Base-by-base conservation (phyloP, 345 rosid genomes). In the Eucalyptus shirleyi region DNA sequence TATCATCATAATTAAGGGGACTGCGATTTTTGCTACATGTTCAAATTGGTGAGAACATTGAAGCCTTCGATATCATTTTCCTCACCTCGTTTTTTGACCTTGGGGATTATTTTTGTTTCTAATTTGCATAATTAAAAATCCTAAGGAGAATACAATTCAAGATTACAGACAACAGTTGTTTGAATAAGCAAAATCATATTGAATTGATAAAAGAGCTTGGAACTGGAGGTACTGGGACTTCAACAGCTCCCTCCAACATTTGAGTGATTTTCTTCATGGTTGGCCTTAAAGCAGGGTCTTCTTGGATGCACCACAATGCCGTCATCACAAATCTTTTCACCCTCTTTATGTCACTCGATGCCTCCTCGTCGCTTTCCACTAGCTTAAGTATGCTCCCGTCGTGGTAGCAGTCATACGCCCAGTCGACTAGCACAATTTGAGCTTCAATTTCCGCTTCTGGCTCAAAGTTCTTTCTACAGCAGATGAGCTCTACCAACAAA, bases 401-500 rank as follows among this genome's bases (percentile, higher is more conserved):
- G n/a, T 62, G 67, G 88, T 50, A 88, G 91, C 89, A 90, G 12
- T 90, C 89, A 6, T 65, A 65, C 5, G 83, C 91, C 89, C 89
- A 88, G 30, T 88, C 77, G 19, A 88, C 47, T 5, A 90, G 72
- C n/a, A 88, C 44, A 50, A 88, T 51, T 44, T 67, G 65, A 16
- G 45, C 53, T 50, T 90, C 89, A 11, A 30, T 87, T 30, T 62
- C 53, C 47, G 8, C 42, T 62, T 83, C 88, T 3, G 50, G 42
- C 59, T 88, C 88, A 6, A 8, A 86, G 88, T 83, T 88, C 77
- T 86, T 90, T 56, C 89, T 88, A 21, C 88, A 65, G 72, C 92
- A 89, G 15, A 92, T 56, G 45, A 92, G 62, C 91, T 91, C 93
- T 47, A 91, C 69, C 47, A 92, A 50, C 51, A 91, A 67, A 2